Base-by-base conservation (phyloP, 228 moss, liverwort and hornwort species). In the Sphagnum fallax region DNA sequence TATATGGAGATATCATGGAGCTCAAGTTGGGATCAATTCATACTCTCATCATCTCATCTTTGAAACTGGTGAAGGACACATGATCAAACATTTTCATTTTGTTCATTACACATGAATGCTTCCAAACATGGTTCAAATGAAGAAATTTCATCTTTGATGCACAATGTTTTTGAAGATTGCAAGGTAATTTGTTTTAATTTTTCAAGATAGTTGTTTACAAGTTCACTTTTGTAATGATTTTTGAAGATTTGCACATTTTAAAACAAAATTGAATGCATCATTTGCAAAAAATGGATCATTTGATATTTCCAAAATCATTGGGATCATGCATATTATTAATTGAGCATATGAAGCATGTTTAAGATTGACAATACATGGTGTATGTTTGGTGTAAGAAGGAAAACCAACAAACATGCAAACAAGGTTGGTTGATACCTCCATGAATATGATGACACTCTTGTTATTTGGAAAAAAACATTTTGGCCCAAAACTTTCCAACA, bases 1-100 rank as follows among this genome's bases (percentile, higher is more conserved):
- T 51, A 0, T 77, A 75, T 59, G 83, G 83, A 51, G 80, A 72
- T 67, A 80, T 83, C 50, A 18, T 83, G 14, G 74, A 69, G 10
- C 52, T 83, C 52, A 79, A 74, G 5, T 49, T 81, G 50, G 84
- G 84, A 0, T 70, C 67, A 11, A 73, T 71, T 0, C 69, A 69
- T 4, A 80, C 77, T 2, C 65, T 83, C 52, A 75, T 83, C 18
- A 5, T 83, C 12, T 67, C 80, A 67, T 80, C 80, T 51, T 67
- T 74, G 12, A 70, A 70, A 0, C 69, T 80, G 53, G 65, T 77
- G 47, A 1, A 4, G 0, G 64, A 72, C 76, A 13, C 70, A 77
- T 0, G 83, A 83, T 65, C 62, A 62, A 8, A 50, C 74, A 16
- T 83, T 80, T 66, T 76, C 80, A 65, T 83, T 80, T 9, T 74